Base-by-base conservation (phyloP, 139 green algal genomes). In the Coelastrella sp. region DNA sequence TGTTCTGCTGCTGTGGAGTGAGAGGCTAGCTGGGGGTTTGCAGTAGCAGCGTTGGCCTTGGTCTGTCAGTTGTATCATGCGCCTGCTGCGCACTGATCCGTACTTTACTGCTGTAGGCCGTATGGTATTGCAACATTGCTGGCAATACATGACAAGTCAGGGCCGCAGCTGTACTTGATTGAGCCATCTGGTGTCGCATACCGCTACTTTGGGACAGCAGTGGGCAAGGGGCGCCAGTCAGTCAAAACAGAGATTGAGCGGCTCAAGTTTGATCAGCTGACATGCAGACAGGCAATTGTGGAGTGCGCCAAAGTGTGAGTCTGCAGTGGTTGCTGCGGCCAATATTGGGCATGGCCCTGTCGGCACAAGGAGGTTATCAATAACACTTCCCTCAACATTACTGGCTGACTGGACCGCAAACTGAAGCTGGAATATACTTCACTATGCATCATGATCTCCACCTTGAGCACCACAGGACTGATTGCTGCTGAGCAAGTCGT, bases 241-340 rank as follows among this genome's bases (percentile, higher is more conserved):
- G 98, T 98, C 35, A 98, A 99, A 93, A 99, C 97, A 83, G 98
- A 99, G 94, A 97, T 99, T 80, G 98, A 99, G 93, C 97, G 97
- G 93, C 95, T 99, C 25, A 98, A 99, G 90, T 95, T 99, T n/a
- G 87, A 73, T 14, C 95, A 98, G 88, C 95, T 99, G 92, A 98
- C 87, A 6, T 98, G 96, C 90, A 91, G 94, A 24, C 94, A 99
- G 89, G 98, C 93, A 8, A 95, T 99, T n/a, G 91, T 94, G 57
- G 97, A 97, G 89, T 94, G 97, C 15, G 98, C 97, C 57, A 99
- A 99, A 90, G 99, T 99, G 88, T 91, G 81, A 84, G 88, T 84
- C 20, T 56, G 8, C 15, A n/a, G 8, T 76, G 3, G 3, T 49
- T 49, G 35, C 35, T 49, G n/a, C 35, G 35, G 35, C 35, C 35